Evolutionary conservation across 1,284 basidiomycete species (phyloP).

Genomic region (Exobasidium rhododendri): DNA sequence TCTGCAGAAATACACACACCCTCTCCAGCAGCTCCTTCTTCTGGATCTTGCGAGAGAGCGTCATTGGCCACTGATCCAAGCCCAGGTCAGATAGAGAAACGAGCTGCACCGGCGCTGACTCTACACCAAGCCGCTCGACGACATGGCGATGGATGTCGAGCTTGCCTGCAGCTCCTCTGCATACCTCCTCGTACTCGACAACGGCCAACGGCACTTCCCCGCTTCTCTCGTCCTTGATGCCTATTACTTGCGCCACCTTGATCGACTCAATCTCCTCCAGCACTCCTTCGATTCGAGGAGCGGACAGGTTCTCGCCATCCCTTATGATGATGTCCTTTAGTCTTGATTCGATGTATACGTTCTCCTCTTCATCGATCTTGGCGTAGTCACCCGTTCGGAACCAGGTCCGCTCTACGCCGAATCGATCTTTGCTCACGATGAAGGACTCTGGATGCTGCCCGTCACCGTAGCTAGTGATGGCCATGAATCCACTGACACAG

Average conservation of each 20-base stretch:
- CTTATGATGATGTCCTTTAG: constrained; percentile 62
- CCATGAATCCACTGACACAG: neutral
- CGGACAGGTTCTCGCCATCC: constrained; percentile 66
- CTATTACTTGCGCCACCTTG: neutral
- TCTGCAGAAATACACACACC: neutral
- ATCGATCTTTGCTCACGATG: neutral
- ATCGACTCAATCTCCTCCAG: neutral
- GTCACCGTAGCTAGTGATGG: neutral
- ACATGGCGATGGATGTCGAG: neutral
- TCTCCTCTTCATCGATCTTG: constrained; percentile 59
- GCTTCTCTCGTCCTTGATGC: neutral
- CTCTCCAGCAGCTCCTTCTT: neutral
- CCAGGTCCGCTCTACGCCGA: neutral
- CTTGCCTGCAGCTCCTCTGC: neutral
- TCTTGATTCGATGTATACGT: constrained; percentile 67
- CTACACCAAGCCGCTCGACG: neutral
- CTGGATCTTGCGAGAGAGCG: neutral
- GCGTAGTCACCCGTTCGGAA: constrained; percentile 15
- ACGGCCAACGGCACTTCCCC: neutral
- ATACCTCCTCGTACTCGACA: neutral
- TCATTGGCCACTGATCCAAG: neutral
- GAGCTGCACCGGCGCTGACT: neutral
- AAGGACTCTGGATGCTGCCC: neutral
- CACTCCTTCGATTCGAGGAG: constrained; percentile 62
- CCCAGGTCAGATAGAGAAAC: neutral